These are phyloP conservation scores for Talaromyces sp. DNA, from an alignment of 2,329 filamentous ascomycete species.

Conservation along the genomic window DNA sequence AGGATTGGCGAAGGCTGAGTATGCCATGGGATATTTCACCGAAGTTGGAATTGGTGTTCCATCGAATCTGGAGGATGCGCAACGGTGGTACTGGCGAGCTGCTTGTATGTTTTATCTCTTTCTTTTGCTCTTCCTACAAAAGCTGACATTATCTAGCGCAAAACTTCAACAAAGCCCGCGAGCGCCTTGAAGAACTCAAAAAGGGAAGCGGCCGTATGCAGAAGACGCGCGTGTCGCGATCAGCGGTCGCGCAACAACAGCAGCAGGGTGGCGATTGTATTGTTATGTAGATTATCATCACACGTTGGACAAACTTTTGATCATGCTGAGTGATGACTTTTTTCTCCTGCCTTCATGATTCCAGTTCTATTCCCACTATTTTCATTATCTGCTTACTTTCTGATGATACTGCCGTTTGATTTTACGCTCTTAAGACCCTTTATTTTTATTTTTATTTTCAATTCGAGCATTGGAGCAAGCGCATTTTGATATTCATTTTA, in stretches of 20 bases:
- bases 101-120: constrained; percentile 66
- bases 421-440: background rate
- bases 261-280: constrained; percentile 78
- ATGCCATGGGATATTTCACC: constrained; percentile 97
- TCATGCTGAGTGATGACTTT: background rate
- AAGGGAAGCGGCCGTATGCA: constrained; percentile 68
- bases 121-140: background rate
- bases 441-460: too few relatives aligned
- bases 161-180: constrained; percentile 88
- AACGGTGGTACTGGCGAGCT: constrained; percentile 96
- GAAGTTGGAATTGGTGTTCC: constrained; percentile 89
- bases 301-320: background rate
- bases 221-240: constrained; percentile 75
- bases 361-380: background rate
- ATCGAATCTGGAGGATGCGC: constrained; percentile 87
- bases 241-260: constrained; percentile 73
- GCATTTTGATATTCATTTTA: background rate
- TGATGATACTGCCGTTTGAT: background rate
- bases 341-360: background rate
- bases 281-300: constrained; percentile 62
- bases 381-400: background rate
- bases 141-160: constrained; percentile 59
- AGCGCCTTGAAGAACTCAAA: constrained; percentile 89
- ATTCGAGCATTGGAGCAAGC: background rate
- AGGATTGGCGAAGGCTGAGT: constrained; percentile 88